Percentiles rank a stretch among this genome's conserved stretches.
Conservation (phyloP, 129 eudicot genomes). For the Silybum marianum region DNA sequence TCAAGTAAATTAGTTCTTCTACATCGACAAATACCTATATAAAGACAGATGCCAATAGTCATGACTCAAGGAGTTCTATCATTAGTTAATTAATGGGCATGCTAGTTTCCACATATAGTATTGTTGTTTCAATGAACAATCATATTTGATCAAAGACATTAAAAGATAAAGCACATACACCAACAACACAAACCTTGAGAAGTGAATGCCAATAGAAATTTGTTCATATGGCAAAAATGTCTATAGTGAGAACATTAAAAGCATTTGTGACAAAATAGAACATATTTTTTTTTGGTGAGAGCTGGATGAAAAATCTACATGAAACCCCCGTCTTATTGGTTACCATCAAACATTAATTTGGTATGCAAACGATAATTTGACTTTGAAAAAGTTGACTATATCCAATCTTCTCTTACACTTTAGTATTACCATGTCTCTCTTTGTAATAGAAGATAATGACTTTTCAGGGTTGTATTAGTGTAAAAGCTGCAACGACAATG, state of each 20-base stretch:
- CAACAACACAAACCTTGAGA: not conserved
- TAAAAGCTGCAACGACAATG: not conserved
- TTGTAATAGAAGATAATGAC: too few species aligned
- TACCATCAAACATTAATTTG: not conserved
- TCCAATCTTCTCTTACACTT: not conserved
- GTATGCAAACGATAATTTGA: not conserved
- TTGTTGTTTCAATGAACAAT: not conserved
- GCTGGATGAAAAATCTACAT: too few species aligned
- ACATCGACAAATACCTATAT: not conserved
- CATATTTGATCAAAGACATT: not conserved
- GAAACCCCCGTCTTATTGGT: not conserved
- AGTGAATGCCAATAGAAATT: not conserved
- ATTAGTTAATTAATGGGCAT: not conserved
- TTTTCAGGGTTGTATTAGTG: too few species aligned
- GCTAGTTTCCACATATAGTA: not conserved
- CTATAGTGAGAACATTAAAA: not conserved
- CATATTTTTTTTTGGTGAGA: too few species aligned
- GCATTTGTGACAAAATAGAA: not conserved
- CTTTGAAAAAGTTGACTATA: not conserved
- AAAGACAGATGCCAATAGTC: not conserved
- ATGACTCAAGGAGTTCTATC: not conserved
- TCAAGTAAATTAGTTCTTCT: not conserved
- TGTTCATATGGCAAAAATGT: not conserved
- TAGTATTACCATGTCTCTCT: too few species aligned
- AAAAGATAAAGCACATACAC: not conserved